phyloP scores from a whole-genome alignment of 129 eudicot genomes.

The Saussurea involucrata region DNA sequence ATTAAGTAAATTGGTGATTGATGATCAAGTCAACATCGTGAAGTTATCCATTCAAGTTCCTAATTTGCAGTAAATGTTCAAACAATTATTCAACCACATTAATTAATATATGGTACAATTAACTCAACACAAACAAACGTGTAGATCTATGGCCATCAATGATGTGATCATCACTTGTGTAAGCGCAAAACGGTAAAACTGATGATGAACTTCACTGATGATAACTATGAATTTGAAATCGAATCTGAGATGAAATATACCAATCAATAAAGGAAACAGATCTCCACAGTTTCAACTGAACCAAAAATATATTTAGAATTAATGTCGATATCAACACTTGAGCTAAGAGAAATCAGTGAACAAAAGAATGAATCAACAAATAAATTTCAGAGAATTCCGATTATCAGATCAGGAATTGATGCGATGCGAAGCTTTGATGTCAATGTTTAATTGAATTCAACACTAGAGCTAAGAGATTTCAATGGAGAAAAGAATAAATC shows the following conservation, averaged over 20 bases:
- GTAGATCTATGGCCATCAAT: not conserved
- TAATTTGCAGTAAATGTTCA: too few species aligned
- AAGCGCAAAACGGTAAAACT: not conserved
- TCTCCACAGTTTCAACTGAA: not conserved
- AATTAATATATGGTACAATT: not conserved
- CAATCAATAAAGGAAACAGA: not conserved
- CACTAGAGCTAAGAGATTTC: not conserved
- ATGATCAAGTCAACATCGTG: too few species aligned
- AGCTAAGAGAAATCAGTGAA: not conserved
- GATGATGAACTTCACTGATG: not conserved
- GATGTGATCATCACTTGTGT: not conserved
- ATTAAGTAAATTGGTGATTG: too few species aligned
- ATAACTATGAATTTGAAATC: not conserved
- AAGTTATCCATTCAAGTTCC: too few species aligned
- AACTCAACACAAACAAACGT: not conserved
- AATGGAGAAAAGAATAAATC: constrained; percentile 9
- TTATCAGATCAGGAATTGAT: not conserved
- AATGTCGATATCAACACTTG: not conserved
- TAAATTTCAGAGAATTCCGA: not conserved
- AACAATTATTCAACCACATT: not conserved
- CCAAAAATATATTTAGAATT: not conserved
- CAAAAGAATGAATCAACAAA: constrained; percentile 17
- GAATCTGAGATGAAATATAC: not conserved
- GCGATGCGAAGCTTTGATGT: not conserved
- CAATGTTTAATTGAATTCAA: not conserved